A percentile compares a stretch with the other conserved stretches of the same genome.
phyloP scores from a whole-genome alignment of 2,329 filamentous ascomycete species.

The Colletotrichum theobromicola region DNA sequence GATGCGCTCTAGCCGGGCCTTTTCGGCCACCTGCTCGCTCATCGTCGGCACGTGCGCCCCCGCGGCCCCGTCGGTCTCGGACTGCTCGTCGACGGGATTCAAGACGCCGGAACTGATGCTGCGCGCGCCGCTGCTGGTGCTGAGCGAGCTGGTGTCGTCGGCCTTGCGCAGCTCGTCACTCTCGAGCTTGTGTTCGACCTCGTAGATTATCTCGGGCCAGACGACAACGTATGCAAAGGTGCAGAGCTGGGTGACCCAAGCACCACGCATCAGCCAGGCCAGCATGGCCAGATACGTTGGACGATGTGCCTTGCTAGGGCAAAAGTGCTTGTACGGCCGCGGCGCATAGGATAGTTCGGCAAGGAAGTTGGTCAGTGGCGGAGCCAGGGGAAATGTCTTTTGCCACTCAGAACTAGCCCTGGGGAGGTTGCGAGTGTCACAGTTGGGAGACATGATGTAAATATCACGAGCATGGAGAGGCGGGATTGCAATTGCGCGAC shows the following conservation, averaged over 20 bases:
- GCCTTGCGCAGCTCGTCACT: constrained; percentile 61
- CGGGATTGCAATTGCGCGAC: constrained; percentile 87
- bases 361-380: constrained; percentile 86
- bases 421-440: constrained; percentile 75
- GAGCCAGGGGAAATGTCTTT: constrained; percentile 80
- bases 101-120: constrained; percentile 6
- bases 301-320: constrained; percentile 87
- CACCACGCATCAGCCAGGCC: constrained; percentile 89
- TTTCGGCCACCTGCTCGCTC: constrained; percentile 63
- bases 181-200: constrained; percentile 75
- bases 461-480: constrained; percentile 88
- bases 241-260: constrained; percentile 92
- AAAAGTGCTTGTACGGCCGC: constrained; percentile 81
- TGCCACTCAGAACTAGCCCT: constrained; percentile 76
- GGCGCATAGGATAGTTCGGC: constrained; percentile 80
- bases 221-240: constrained; percentile 91
- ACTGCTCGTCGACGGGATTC: constrained; percentile 29
- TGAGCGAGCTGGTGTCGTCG: constrained; percentile 19
- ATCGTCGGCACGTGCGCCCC: constrained; percentile 39
- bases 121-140: constrained; percentile 7
- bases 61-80: constrained; percentile 26
- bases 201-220: constrained; percentile 80
- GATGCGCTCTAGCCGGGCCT: constrained; percentile 65
- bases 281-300: constrained; percentile 88
- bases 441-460: constrained; percentile 92